Evolutionary conservation across 257 asterid species (phyloP), one percentile per base, ranked within the genome.

Genomic region (Solanum habrochaites): DNA sequence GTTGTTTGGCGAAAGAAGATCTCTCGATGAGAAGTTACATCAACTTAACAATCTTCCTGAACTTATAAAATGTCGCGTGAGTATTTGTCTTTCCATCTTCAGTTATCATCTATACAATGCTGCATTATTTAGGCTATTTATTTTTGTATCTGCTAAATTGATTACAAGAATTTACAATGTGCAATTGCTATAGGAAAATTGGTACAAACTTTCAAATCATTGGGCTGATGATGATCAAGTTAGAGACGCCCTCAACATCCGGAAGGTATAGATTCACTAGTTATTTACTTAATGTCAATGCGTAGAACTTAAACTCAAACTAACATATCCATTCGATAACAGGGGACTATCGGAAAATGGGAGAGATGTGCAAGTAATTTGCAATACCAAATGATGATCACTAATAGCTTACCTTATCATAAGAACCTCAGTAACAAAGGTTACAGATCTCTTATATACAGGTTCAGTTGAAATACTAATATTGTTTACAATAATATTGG

Each of bases 341-440:
- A 90, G 91, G 89, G 87, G 35, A 87, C 81, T 32, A 66, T 88
- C 16, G 45, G 62, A 29, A 85, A 32, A 32, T 90, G 91, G 90
- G 18, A 16, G 11, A 82, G 91, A 32, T 88, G 91, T 73, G 67
- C 69, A 10, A 77, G 4, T 52, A 52, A 27, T 39, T 87, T 87
- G 82, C 74, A 35, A 27, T 90, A 47, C 88, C 82, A 69, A 18
- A 39, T 0, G 25, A 8, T 40, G 3, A 8, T 45, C 5, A 5
- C 7, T 31, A 84, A 58, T 18, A 75, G 74, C 62, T 49, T 47
- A 31, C 88, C 86, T 2, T 89, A 90, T 45, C 92, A 87, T 85
- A 86, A 27, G 60, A 84, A 52, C 29, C 91, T 90, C 23, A 90
- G 90, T 64, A 58, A 25, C 12, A 87, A 85, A 37, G 88, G 90